Evolutionary conservation across 2,329 filamentous ascomycete genomes (phyloP), one percentile per base, ranked within the genome.

Genomic region (Diaporthe caulivora): DNA sequence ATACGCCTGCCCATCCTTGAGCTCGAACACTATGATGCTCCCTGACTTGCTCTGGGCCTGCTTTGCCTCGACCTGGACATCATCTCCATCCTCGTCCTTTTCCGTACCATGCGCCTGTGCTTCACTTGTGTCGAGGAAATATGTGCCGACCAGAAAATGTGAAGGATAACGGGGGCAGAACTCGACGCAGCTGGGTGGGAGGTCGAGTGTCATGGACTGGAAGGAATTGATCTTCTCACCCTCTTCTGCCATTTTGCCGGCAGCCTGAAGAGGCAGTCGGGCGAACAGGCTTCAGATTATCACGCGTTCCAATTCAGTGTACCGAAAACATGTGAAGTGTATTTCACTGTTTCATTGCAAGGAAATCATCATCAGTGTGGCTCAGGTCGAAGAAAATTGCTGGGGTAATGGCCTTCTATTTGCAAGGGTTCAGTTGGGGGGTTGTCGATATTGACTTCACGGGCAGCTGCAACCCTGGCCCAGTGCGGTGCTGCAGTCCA

Each of bases 111-210:
- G 69, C 11, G 37, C 51, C 31, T 75, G 74, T n/a, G 74, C 68
- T 44, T 79, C 78, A 15, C 79, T 78, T 74, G 87, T 87, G 75
- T 95, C 86, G 37, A 98, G 87, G 75, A 93, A 90, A 82, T 98
- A 98, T 1, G 95, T 98, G 51, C 95, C 96, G 62, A 98, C 89
- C 0, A 97, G 86, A 77, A 97, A 92, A 79, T 92, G 90, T 0
- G 91, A 83, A 0, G 90, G 89, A 73, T 90, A 80, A 1, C 83
- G 81, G 1, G 91, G 91, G 76, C 90, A 93, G 78, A 95, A 94
- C 75, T 94, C 91, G n/a, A 95, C 86, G 79, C 93, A 95, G 78
- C 93, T 94, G 1, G 94, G 94, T 5, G 93, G 93, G 0, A 93
- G 85, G 69, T 93, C 89, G 26, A 95, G 84, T 6, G 81, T 86